Base-by-base conservation (phyloP, 2,329 filamentous ascomycete species). In the Fusarium vanettenii region DNA sequence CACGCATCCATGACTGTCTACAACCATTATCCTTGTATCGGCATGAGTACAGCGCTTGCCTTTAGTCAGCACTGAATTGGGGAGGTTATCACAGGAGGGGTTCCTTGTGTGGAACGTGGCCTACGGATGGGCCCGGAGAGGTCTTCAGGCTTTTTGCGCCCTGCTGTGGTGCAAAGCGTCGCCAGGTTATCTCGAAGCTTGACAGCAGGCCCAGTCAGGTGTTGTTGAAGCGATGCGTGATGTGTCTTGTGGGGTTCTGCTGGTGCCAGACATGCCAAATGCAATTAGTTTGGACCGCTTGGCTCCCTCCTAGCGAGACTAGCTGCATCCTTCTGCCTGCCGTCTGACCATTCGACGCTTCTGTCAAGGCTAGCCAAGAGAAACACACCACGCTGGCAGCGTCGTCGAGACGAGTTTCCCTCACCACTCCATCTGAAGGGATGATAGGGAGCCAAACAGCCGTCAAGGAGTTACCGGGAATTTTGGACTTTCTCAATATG, bases 301-400 rank as follows among this genome's bases (percentile, higher is more conserved):
- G 89, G 89, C 0, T 89, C 91, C 4, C 86, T 87, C 0, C 89
- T 92, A 89, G 90, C 14, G 89, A 90, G 79, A 91, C 89, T 0
- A 72, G 66, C 14, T 72, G 71, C n/a, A 72, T 73, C 16, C 31
- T 92, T 87, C 77, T 86, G 88, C 55, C 82, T 90, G 65, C 82
- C 87, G 39, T 92, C 6, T 87, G 14, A 16, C 33, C 16, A 16
- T 16, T 37, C 33, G 33, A 37, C 6, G 14, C 13, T 14, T 16
- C 14, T 37, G 14, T 16, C 33, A 37, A 37, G 33, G 33, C 33
- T 37, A 13, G 13, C 7, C 13, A 14, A 35, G 33, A 35, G 33
- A 35, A 35, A 35, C 33, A 35, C 5, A 13, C 33, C 13, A 16
- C 14, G 33, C 33, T 35, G 13, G 33, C 14, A 35, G 33, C 33